phyloP scores from a whole-genome alignment of 2,329 filamentous ascomycete species.

The Colletotrichum sublineola region DNA sequence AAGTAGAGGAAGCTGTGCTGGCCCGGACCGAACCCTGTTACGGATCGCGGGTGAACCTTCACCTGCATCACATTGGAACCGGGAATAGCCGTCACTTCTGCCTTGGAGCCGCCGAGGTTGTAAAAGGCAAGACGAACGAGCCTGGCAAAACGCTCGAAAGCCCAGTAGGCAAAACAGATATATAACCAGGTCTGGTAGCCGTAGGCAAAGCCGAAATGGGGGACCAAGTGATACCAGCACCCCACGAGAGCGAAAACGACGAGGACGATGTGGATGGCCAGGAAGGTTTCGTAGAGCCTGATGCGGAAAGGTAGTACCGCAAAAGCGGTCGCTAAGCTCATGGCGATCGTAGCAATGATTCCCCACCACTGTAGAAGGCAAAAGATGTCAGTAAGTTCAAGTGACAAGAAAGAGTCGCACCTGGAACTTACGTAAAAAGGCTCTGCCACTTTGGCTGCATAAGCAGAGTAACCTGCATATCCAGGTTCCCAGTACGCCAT shows the following conservation, averaged over 20 bases:
- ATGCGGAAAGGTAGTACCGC: slow-evolving; percentile 49
- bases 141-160: slow-evolving; percentile 48
- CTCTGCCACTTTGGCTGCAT: slow-evolving; percentile 7
- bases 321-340: slow-evolving; percentile 46
- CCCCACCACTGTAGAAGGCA: slow-evolving; percentile 48
- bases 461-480: slow-evolving; percentile 21
- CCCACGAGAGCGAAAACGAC: slow-evolving; percentile 50
- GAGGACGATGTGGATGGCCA: slow-evolving; percentile 50
- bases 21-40: slow-evolving; percentile 51
- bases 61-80: slow-evolving; percentile 52
- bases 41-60: slow-evolving; percentile 54
- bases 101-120: slow-evolving; percentile 45
- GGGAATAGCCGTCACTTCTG: slow-evolving; percentile 11
- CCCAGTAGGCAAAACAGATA: slow-evolving; percentile 50
- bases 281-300: slow-evolving; percentile 52
- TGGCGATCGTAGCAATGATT: slow-evolving; percentile 50
- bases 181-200: slow-evolving; percentile 56
- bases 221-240: slow-evolving; percentile 54
- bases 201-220: slow-evolving; percentile 51
- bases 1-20: slow-evolving; percentile 55
- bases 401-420: neutral
- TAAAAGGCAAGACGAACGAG: slow-evolving; percentile 46
- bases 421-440: slow-evolving; percentile 19
- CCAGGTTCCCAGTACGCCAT: slow-evolving; percentile 42
- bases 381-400: slow-evolving; percentile 45